A percentile compares a stretch with the other conserved stretches of the same genome.
Evolutionary conservation across 768 basidiomycete genomes (phyloP).

Genomic region (Neoboletus subvelutipes): DNA sequence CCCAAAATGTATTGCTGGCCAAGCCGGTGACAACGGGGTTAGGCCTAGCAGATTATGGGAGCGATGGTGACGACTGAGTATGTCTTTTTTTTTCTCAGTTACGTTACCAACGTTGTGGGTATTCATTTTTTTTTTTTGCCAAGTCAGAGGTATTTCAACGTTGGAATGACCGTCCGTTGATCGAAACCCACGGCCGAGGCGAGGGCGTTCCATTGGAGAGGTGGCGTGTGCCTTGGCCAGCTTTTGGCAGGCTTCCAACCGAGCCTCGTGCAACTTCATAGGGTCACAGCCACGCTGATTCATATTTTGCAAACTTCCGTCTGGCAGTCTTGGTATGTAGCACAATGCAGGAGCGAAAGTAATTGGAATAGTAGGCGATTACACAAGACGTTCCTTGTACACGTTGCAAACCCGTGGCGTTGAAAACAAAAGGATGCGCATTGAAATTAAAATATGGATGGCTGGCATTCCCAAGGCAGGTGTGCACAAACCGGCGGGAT

Average conservation of each 20-base stretch:
- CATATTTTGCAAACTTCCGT: neutral
- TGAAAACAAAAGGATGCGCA: neutral
- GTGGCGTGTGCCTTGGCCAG: conserved; percentile 24
- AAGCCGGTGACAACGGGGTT: conserved; percentile 43
- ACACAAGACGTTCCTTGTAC: neutral
- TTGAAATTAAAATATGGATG: neutral
- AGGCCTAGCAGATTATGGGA: conserved; percentile 75
- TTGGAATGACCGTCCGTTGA: neutral
- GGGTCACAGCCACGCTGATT: conserved; percentile 23
- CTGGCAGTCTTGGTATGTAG: neutral
- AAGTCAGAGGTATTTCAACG: conserved; percentile 6
- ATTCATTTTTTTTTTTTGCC: conserved; percentile 4
- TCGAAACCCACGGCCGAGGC: neutral
- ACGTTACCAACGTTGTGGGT: neutral
- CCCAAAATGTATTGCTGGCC: conserved; percentile 30
- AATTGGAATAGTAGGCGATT: conserved; percentile 19
- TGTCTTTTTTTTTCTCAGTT: conserved; percentile 1
- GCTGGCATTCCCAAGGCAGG: neutral
- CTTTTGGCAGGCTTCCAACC: conserved; percentile 21
- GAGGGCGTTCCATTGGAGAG: neutral
- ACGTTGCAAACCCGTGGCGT: conserved; percentile 24
- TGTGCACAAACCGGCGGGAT: neutral
- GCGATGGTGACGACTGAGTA: conserved; percentile 56
- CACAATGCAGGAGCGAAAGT: neutral
- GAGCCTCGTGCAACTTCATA: conserved; percentile 24